phyloP scores from a whole-genome alignment of 2,329 filamentous ascomycete genomes.

The Endoconidiophora polonica region DNA sequence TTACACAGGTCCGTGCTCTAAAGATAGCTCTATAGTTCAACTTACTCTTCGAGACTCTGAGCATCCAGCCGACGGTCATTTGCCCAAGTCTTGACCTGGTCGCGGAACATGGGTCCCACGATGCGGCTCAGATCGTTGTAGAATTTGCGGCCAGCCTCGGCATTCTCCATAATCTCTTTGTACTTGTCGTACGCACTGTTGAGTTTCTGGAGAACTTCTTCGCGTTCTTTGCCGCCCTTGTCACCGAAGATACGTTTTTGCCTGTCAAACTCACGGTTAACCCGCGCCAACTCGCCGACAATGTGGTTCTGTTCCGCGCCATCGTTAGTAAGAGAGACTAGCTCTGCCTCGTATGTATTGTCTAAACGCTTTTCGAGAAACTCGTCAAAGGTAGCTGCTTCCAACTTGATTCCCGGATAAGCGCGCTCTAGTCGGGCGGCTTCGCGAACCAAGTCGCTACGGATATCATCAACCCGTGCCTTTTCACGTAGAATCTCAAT shows the following conservation, averaged over 20 bases:
- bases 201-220: slow-evolving; percentile 69
- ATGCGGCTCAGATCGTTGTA: slow-evolving; percentile 92
- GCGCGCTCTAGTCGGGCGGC: slow-evolving; percentile 71
- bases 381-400: slow-evolving; percentile 77
- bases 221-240: slow-evolving; percentile 51
- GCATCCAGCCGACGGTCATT: slow-evolving; percentile 70
- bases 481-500: slow-evolving; percentile 66
- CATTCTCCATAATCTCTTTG: slow-evolving; percentile 83
- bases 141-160: slow-evolving; percentile 84
- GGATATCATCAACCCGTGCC: slow-evolving; percentile 74
- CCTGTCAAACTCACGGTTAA: slow-evolving; percentile 61
- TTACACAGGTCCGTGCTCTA: slow-evolving; percentile 11
- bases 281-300: slow-evolving; percentile 49
- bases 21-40: slow-evolving; percentile 4
- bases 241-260: slow-evolving; percentile 51
- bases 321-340: slow-evolving; percentile 55
- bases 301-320: slow-evolving; percentile 59
- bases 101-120: slow-evolving; percentile 61
- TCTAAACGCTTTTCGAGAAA: slow-evolving; percentile 74
- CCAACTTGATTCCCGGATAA: slow-evolving; percentile 69
- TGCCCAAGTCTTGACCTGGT: slow-evolving; percentile 60
- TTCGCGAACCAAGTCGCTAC: slow-evolving; percentile 66
- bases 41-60: slow-evolving; percentile 57
- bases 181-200: slow-evolving; percentile 92
- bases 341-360: slow-evolving; percentile 59